Evolutionary conservation across 2,329 filamentous ascomycete species (phyloP), one percentile per base, ranked within the genome.

Genomic region (Penicillium sp.): DNA sequence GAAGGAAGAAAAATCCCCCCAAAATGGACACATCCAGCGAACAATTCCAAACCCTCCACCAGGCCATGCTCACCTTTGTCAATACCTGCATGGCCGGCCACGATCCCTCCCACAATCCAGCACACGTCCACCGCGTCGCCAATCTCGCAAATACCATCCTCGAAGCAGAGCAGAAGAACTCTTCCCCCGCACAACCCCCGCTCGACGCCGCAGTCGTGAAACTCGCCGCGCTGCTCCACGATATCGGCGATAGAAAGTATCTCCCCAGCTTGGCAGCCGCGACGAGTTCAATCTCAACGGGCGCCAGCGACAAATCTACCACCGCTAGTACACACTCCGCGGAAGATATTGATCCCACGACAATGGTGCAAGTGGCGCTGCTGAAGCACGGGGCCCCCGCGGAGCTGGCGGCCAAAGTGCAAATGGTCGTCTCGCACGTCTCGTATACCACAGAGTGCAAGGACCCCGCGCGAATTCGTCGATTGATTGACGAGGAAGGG

Each of bases 221-320:
- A 27, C 81, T 94, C 26, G 75, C 82, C 1, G 87, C 86, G 1
- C 76, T 90, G 4, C 78, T 91, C n/a, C 90, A 95, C 71, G 90
- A 95, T 60, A 84, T 95, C 13, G 88, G 87, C 51, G 90, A 95
- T 71, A 83, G 79, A 66, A 95, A 95, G 71, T 95, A 95, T 66
- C 67, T 83, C 1, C 53, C 66, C 24, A 60, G 65, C 57, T 61
- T 53, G 53, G 67, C 48, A 18, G 35, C 39, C 5, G 9, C 49
- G 3, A 44, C 52, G 7, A 33, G 57, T 13, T 27, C 13, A 27
- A 18, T 25, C 7, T 27, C n/a, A 43, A 60, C 64, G 34, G 61
- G 66, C 18, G 4, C 38, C 38, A 42, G 24, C 37, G 18, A 26
- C 18, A 34, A 28, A 27, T 6, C 12, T 4, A 18, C 18, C 18